A percentile compares a stretch with the other conserved stretches of the same genome.
Evolutionary conservation across 2,329 filamentous ascomycete genomes (phyloP).

Genomic region (Claviceps sp.): DNA sequence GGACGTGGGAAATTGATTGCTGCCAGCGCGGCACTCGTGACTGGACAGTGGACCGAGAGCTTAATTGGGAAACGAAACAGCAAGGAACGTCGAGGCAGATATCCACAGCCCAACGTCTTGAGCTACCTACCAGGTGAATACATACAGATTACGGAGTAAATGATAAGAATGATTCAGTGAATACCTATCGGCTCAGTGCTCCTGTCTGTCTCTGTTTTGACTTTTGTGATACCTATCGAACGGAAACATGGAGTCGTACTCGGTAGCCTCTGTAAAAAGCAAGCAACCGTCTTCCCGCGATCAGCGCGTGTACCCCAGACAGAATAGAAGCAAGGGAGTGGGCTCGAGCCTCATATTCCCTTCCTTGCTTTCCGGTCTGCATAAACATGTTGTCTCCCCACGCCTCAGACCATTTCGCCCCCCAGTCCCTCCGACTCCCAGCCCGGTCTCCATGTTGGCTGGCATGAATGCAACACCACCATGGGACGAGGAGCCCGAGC

Average conservation of each 20-base stretch:
- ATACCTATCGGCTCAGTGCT: too few relatives aligned
- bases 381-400: neutral
- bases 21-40: neutral
- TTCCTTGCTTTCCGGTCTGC: neutral
- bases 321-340: neutral
- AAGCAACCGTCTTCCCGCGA: neutral
- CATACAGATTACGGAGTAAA: too few relatives aligned
- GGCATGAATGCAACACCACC: neutral
- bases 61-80: neutral
- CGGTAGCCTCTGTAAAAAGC: neutral
- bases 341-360: neutral
- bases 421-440: neutral
- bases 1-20: conserved; percentile 2
- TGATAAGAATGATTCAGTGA: too few relatives aligned
- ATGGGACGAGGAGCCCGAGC: neutral
- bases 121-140: too few relatives aligned
- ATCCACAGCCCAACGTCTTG: too few relatives aligned
- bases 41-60: neutral
- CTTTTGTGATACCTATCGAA: neutral
- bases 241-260: neutral
- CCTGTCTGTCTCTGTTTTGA: neutral
- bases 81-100: neutral
- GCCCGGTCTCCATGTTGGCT: neutral
- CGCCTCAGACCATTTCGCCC: neutral
- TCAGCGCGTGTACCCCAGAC: neutral